Evolutionary conservation across 1,284 basidiomycete genomes (phyloP).

Genomic region (Ustilago sp.): DNA sequence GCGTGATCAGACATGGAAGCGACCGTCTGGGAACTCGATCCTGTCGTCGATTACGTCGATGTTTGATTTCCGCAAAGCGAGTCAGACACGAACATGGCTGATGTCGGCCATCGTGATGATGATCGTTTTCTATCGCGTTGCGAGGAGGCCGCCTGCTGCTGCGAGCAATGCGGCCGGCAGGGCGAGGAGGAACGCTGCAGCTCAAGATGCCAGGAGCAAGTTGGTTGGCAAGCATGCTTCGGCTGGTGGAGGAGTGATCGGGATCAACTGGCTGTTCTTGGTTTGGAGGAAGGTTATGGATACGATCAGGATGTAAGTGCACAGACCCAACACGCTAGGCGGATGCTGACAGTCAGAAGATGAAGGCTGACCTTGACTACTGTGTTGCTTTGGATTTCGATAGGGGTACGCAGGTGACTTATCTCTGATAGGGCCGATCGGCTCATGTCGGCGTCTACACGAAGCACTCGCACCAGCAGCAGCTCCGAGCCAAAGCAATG

Average conservation of each 20-base stretch:
- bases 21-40: constrained; percentile 20
- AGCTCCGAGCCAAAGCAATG: not conserved
- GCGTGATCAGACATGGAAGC: constrained; percentile 13
- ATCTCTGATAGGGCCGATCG: constrained; percentile 22
- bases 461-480: not conserved
- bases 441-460: not conserved
- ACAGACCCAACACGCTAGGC: not conserved
- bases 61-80: constrained; percentile 40
- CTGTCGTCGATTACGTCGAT: constrained; percentile 31
- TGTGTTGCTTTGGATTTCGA: not conserved
- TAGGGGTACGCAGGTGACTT: constrained; percentile 53
- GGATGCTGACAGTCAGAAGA: not conserved
- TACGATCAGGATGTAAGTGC: constrained; percentile 48
- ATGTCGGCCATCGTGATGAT: constrained; percentile 50
- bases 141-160: constrained; percentile 19
- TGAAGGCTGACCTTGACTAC: not conserved
- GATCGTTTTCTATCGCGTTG: constrained; percentile 38
- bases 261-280: constrained; percentile 38
- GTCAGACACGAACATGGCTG: constrained; percentile 33
- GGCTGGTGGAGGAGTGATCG: constrained; percentile 17
- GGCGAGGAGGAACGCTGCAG: constrained; percentile 27
- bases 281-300: constrained; percentile 45
- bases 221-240: constrained; percentile 27
- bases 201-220: constrained; percentile 37
- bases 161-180: not conserved